Evolutionary conservation across 495 filamentous ascomycete species (phyloP), one percentile per base, ranked within the genome.

Genomic region (Penicillium riverlandense): DNA sequence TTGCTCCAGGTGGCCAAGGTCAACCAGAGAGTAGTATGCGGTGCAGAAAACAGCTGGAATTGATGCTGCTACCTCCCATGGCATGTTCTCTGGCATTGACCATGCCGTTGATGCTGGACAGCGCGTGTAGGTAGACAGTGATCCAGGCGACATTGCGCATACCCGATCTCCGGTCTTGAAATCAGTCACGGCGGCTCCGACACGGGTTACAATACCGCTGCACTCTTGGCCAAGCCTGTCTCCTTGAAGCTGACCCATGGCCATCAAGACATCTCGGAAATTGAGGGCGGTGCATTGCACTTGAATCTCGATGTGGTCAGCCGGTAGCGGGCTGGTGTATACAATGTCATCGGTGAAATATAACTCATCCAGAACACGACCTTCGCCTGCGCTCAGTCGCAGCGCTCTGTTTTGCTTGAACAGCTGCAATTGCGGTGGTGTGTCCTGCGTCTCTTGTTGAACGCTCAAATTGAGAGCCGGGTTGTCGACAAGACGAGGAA

Each of bases 41-140:
- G 78, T 82, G 30, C 57, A 59, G 42, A 71, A 86, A 1, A 74
- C 75, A 2, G 82, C 58, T 0, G 81, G 82, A 1, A 84, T 61
- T 3, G 78, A 72, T 4, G 82, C 78, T 30, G 73, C 77, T 10
- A 65, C 56, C 16, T 77, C 70, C 43, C 80, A 75, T 3, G 65
- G 52, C 48, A 81, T 66, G 11, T 69, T 47, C 4, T 63, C 54
- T 0, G 73, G 72, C 6, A 85, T 50, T 0, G 49, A 39, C 54
- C 52, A 64, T 1, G 48, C 58, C 31, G 45, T 45, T n/a, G 56
- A 54, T 22, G 51, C 53, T 11, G 48, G 51, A 34, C 54, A 61
- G 14, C 52, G 52, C 10, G 54, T 54, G 29, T 45, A 57, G 2
- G 49, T 60, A 3, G 61, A 49, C 11, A 52, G 49, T 2, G 45